Conservation (phyloP, 306 rosid species). For the Cucumis hystrix region DNA sequence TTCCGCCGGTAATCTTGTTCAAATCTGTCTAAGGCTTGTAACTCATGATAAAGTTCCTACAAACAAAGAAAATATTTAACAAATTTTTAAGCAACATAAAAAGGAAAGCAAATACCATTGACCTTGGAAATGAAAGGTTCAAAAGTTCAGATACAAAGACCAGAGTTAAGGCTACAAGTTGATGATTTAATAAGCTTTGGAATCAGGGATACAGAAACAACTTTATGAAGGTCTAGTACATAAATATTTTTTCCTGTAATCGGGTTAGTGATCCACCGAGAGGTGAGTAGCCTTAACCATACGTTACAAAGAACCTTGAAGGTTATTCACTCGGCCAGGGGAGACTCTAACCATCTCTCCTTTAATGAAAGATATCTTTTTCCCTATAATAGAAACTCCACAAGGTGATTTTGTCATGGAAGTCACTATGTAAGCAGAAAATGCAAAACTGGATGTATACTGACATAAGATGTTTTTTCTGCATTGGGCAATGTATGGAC, state of each 20-base stretch:
- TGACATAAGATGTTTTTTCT: neutral
- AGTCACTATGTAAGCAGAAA: neutral
- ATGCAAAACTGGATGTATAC: neutral
- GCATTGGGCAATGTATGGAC: neutral
- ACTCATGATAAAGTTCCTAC: constrained; percentile 94
- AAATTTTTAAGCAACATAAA: constrained; percentile 9
- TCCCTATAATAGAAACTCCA: neutral
- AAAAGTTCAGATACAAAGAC: neutral
- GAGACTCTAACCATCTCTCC: neutral
- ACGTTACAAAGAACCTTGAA: neutral
- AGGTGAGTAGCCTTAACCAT: neutral
- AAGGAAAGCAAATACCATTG: neutral
- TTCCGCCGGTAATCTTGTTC: constrained; percentile 91
- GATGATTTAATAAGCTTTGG: neutral
- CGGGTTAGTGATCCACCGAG: neutral
- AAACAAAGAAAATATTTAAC: constrained; percentile 7
- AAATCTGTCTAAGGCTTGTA: constrained; percentile 90
- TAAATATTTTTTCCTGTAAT: neutral
- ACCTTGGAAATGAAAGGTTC: neutral
- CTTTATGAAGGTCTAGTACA: neutral
- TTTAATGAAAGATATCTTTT: neutral
- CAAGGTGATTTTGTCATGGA: neutral
- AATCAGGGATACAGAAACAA: neutral
- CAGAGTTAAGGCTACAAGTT: neutral
- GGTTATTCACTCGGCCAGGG: neutral